Percentiles rank a stretch among this genome's conserved stretches.
phyloP scores from a whole-genome alignment of 768 basidiomycete species.

The Gloeophyllum trabeum region DNA sequence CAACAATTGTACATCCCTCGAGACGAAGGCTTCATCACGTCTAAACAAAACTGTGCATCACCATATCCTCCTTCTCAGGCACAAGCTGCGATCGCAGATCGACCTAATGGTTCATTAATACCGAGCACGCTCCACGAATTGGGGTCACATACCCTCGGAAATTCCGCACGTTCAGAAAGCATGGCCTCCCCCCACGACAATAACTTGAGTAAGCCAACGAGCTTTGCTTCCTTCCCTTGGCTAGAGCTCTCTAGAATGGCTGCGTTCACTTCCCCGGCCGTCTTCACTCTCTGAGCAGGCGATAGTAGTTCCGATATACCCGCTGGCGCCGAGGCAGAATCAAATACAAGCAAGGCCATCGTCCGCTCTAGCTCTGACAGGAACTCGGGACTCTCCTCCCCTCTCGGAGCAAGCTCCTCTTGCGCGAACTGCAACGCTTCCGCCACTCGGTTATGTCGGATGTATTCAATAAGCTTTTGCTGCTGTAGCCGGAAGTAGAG shows the following conservation, averaged over 20 bases:
- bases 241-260: conserved; percentile 89
- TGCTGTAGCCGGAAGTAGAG: conserved; percentile 95
- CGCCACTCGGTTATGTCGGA: conserved; percentile 67
- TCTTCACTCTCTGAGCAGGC: conserved; percentile 82
- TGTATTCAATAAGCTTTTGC: conserved; percentile 90
- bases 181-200: conserved; percentile 82
- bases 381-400: conserved; percentile 92
- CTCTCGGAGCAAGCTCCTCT: conserved; percentile 86
- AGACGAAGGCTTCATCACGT: too few relatives aligned
- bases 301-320: conserved; percentile 73
- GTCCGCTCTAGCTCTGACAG: conserved; percentile 86
- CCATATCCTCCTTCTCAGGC: too few relatives aligned
- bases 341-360: conserved; percentile 87
- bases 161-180: conserved; percentile 68
- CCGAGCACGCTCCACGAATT: conserved; percentile 6
- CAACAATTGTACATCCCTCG: too few relatives aligned
- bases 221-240: conserved; percentile 87
- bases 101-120: conserved; percentile 1
- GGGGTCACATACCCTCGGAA: conserved; percentile 52
- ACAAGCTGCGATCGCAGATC: conserved; percentile 1
- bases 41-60: too few relatives aligned
- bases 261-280: conserved; percentile 92
- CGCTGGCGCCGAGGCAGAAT: conserved; percentile 46
- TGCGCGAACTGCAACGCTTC: conserved; percentile 90
- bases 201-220: conserved; percentile 72